Base-by-base conservation (phyloP, 208 protist species). In the Acanthamoeba lenticulata region DNA sequence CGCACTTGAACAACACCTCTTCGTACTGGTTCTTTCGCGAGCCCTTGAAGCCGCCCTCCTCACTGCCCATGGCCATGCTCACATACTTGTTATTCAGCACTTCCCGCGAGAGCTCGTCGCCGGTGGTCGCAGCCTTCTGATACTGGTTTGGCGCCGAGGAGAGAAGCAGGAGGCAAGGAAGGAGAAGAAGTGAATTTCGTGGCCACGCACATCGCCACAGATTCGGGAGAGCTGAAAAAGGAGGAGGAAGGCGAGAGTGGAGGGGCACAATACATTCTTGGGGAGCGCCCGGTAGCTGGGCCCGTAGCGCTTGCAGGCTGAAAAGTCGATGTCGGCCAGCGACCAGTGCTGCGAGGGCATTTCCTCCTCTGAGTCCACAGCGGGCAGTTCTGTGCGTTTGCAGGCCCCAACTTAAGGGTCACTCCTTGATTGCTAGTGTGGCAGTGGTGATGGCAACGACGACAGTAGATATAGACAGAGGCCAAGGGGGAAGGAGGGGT, bases 71-170 rank as follows among this genome's bases (percentile, higher is more conserved):
- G n/a, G 96, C 95, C n/a, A 97, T 94, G 29, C 96, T 97, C 45
- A 98, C 96, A 94, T 94, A 98, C 38, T 91, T 83, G 92, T 98
- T 95, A 90, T 98, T 98, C 9, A 98, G 94, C n/a, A 98, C 96
- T 29, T 94, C 81, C 29, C 44, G 40, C 19, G 77, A 86, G 45
- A 86, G 77, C 45, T 86, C 77, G 42, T 94, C 81, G 24, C 65
- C 81, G 15, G 65, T 89, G 11, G 49, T 27, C 1, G 34, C 52
- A 15, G 55, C 60, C 67, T 94, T 74, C 77, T 85, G 90, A 32
- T 81, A 92, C 55, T 79, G n/a, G n/a, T n/a, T n/a, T n/a, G n/a
- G n/a, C n/a, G 45, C n/a, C 38, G 34, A 45, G 45, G 7, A 69
- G 2, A 86, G 27, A 13, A n/a, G 24, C 15, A 38, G n/a, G 3